These are phyloP conservation scores for Ilyonectria sp. DNA, from an alignment of 2,329 filamentous ascomycete species.

Conservation along the genomic window DNA sequence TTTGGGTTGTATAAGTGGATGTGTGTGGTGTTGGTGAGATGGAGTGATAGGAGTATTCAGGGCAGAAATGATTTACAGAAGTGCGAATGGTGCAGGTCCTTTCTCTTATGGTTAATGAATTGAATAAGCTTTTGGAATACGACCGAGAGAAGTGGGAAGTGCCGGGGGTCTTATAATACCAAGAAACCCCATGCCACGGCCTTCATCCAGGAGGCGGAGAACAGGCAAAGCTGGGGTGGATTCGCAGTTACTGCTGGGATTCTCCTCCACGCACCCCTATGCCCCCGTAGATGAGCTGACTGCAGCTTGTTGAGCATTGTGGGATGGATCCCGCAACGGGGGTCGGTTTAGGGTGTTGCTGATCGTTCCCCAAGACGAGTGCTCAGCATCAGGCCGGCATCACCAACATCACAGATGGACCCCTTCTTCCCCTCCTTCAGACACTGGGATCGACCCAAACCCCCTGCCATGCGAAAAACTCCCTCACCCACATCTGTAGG, in stretches of 20 bases:
- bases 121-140: constrained; percentile 21
- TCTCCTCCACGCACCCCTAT: constrained; percentile 14
- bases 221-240: constrained; percentile 28
- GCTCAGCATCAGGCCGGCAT: constrained; percentile 11
- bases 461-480: constrained; percentile 9
- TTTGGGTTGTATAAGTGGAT: background rate
- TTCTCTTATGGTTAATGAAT: background rate
- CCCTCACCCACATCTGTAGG: constrained; percentile 29
- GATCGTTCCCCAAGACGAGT: constrained; percentile 11
- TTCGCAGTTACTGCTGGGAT: constrained; percentile 1
- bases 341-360: constrained; percentile 19
- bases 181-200: constrained; percentile 20
- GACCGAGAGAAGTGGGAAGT: constrained; percentile 27
- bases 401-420: constrained; percentile 14
- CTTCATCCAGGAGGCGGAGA: constrained; percentile 28
- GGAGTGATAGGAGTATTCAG: background rate
- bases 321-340: constrained; percentile 14
- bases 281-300: constrained; percentile 16
- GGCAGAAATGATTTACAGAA: background rate
- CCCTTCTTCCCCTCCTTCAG: background rate
- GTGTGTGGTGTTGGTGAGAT: background rate
- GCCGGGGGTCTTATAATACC: constrained; percentile 46
- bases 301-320: background rate
- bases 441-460: background rate
- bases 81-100: constrained; percentile 7